Evolutionary conservation across 1,139 yeast species (phyloP).

Genomic region (Pichiaceae sp.): DNA sequence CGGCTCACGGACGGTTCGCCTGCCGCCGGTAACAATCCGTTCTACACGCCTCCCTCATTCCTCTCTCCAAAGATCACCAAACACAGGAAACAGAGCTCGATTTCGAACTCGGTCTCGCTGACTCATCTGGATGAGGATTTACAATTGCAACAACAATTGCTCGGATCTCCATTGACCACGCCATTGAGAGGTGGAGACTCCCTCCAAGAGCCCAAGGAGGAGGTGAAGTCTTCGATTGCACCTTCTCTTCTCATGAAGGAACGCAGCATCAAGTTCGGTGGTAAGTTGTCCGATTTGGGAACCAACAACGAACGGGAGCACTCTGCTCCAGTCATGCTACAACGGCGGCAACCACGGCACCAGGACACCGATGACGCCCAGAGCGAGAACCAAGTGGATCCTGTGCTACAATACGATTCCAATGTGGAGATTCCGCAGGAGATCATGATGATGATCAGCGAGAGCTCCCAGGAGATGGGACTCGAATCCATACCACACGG

Average conservation of each 20-base stretch:
- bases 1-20: conserved; percentile 27
- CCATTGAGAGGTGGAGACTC: conserved; percentile 13
- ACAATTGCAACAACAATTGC: conserved; percentile 15
- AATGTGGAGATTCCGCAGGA: conserved; percentile 12
- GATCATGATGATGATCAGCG: conserved; percentile 12
- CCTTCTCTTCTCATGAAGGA: conserved; percentile 3
- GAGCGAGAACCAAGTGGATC: neutral
- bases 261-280: conserved; percentile 15
- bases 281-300: conserved; percentile 16
- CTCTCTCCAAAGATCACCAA: conserved; percentile 31
- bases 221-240: conserved; percentile 2
- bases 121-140: conserved; percentile 23
- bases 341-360: conserved; percentile 2
- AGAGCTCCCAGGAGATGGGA: conserved; percentile 6
- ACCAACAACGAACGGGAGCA: conserved; percentile 1
- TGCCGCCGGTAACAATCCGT: conserved; percentile 31
- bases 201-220: conserved; percentile 8
- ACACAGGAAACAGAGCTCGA: conserved; percentile 21
- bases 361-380: conserved; percentile 3
- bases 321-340: neutral
- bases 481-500: neutral
- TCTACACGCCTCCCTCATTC: conserved; percentile 35
- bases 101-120: conserved; percentile 19
- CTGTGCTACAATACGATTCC: conserved; percentile 11
- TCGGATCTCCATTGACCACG: conserved; percentile 17